These are phyloP conservation scores for Penicillium lividum DNA, from an alignment of 495 filamentous ascomycete genomes.

Conservation along the genomic window DNA sequence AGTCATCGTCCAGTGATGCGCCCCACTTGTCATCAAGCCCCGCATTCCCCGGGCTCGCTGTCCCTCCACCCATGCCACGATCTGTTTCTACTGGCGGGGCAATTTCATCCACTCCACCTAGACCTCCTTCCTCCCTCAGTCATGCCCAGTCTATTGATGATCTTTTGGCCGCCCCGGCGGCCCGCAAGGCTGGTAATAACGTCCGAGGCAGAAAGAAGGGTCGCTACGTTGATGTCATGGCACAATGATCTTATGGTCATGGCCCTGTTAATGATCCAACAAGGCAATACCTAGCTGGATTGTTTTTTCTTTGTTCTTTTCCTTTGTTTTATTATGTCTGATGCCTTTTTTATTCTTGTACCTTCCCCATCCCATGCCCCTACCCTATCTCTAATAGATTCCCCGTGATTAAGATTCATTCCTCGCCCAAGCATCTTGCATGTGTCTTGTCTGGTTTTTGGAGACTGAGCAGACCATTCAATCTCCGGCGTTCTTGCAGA, in stretches of 20 bases:
- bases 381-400: conserved; percentile 15
- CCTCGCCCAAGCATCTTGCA: conserved; percentile 28
- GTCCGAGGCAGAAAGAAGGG: conserved; percentile 78
- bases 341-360: conserved; percentile 22
- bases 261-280: background rate
- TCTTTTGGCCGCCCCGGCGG: conserved; percentile 67
- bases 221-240: conserved; percentile 94
- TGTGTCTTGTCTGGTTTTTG: conserved; percentile 17
- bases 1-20: conserved; percentile 41
- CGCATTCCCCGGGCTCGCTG: conserved; percentile 36
- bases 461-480: conserved; percentile 13
- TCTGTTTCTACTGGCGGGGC: conserved; percentile 42
- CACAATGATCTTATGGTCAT: conserved; percentile 35
- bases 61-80: conserved; percentile 36
- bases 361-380: conserved; percentile 22
- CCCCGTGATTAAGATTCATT: conserved; percentile 15
- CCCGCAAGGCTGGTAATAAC: conserved; percentile 60
- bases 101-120: conserved; percentile 37
- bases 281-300: conserved; percentile 1
- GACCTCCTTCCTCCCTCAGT: conserved; percentile 69
- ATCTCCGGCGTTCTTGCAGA: conserved; percentile 25
- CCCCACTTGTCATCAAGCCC: conserved; percentile 43
- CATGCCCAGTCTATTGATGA: conserved; percentile 86
- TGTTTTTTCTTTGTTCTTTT: conserved; percentile 26
- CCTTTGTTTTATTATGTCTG: conserved; percentile 32